These are phyloP conservation scores for Brettanomyces sp. DNA, from an alignment of 805 yeast species.

Conservation along the genomic window DNA sequence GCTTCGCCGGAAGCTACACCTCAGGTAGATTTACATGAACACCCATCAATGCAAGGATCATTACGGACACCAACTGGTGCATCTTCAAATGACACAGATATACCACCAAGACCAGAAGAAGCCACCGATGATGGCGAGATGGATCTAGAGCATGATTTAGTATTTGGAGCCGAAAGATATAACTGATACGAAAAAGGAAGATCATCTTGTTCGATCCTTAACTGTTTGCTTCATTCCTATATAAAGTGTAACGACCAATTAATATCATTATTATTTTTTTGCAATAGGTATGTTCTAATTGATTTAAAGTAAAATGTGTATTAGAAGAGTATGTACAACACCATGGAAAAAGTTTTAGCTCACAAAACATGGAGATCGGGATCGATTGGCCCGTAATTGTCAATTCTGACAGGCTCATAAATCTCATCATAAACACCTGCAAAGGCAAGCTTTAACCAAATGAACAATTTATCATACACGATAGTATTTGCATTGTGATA, in stretches of 20 bases:
- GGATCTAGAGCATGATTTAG: slow-evolving; percentile 57
- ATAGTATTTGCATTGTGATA: slow-evolving; percentile 67
- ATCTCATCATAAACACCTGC: slow-evolving; percentile 31
- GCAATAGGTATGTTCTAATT: no score
- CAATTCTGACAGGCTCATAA: no score
- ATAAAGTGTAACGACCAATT: no score
- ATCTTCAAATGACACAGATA: slow-evolving; percentile 37
- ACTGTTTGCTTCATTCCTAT: no score
- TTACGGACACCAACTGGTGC: slow-evolving; percentile 35
- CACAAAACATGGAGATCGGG: not conserved
- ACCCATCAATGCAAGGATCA: slow-evolving; percentile 16
- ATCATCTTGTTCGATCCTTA: no score
- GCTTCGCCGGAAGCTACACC: slow-evolving; percentile 4
- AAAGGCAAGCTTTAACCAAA: slow-evolving; percentile 60
- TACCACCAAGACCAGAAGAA: slow-evolving; percentile 60
- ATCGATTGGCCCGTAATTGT: no score
- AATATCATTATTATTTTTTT: no score
- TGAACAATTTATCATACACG: slow-evolving; percentile 56
- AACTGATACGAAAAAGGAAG: not conserved
- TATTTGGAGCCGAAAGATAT: slow-evolving; percentile 56
- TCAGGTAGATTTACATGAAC: slow-evolving; percentile 18
- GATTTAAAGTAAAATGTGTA: no score
- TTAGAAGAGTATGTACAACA: no score
- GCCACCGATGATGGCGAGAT: slow-evolving; percentile 24
- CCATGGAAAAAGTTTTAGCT: not conserved